Evolutionary conservation across 2,329 filamentous ascomycete genomes (phyloP).

Genomic region (Alternaria arborescens): DNA sequence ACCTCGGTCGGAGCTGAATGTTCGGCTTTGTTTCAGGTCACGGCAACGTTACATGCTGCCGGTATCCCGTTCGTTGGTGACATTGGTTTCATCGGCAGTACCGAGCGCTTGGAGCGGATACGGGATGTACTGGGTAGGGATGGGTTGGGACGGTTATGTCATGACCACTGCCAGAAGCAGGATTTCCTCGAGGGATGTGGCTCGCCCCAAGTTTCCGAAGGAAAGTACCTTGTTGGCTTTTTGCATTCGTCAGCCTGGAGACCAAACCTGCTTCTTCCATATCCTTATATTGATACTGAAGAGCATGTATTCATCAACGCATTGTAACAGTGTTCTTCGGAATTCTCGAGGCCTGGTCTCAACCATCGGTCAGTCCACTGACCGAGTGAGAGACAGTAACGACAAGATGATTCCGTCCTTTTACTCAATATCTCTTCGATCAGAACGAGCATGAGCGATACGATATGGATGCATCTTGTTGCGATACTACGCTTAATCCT

Average conservation of each 20-base stretch:
- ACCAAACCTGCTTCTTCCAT: not conserved
- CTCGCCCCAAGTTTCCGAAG: not conserved
- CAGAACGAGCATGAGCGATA: too few species aligned
- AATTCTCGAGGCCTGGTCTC: not conserved
- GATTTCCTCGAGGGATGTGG: not conserved
- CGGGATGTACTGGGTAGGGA: not conserved
- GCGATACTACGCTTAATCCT: too few species aligned
- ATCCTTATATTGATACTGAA: not conserved
- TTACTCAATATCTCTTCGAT: too few species aligned
- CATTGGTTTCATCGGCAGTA: not conserved
- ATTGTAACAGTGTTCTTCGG: too few species aligned
- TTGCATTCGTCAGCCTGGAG: not conserved
- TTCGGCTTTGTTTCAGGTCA: not conserved
- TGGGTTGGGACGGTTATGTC: not conserved
- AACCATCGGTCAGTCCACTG: not conserved
- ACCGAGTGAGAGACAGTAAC: not conserved
- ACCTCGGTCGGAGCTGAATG: not conserved
- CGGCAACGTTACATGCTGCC: not conserved
- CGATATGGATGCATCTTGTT: too few species aligned
- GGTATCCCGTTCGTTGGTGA: not conserved
- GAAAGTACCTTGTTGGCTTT: not conserved
- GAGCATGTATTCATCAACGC: not conserved
- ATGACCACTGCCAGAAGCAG: not conserved
- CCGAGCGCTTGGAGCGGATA: not conserved
- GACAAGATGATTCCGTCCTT: not conserved